phyloP scores from a whole-genome alignment of 768 basidiomycete genomes.

The Candolleomyces efflorescens region DNA sequence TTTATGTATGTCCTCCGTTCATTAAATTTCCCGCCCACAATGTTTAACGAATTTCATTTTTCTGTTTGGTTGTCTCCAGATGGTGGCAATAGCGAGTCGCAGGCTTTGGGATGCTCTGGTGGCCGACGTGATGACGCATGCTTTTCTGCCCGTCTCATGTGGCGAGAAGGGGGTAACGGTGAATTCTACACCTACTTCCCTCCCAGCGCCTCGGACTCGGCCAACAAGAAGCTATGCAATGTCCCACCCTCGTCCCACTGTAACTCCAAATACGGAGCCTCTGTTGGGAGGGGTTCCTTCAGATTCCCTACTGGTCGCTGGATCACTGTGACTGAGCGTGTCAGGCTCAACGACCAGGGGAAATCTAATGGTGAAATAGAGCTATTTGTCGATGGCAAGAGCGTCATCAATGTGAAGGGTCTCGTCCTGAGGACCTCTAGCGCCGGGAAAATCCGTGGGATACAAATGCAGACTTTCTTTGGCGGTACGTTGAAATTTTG shows the following conservation, averaged over 20 bases:
- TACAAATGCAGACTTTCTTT: conserved; percentile 79
- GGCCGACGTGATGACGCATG: conserved; percentile 53
- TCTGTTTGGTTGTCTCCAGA: no score
- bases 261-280: conserved; percentile 62
- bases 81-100: conserved; percentile 48
- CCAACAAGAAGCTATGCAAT: conserved; percentile 48
- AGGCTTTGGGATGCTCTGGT: conserved; percentile 56
- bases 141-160: conserved; percentile 70
- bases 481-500: conserved; percentile 61
- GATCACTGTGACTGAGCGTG: conserved; percentile 65
- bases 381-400: conserved; percentile 61
- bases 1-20: conserved; percentile 42
- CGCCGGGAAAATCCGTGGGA: conserved; percentile 54
- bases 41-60: no score
- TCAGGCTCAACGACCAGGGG: conserved; percentile 70
- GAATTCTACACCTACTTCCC: conserved; percentile 76
- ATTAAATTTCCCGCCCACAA: no score
- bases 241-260: conserved; percentile 45
- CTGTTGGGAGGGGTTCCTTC: conserved; percentile 68
- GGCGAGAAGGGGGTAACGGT: conserved; percentile 52
- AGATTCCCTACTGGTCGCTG: conserved; percentile 58
- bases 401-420: conserved; percentile 53
- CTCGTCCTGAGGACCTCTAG: conserved; percentile 49
- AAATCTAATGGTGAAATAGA: conserved; percentile 68
- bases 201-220: conserved; percentile 35